A percentile compares a stretch with the other conserved stretches of the same genome.
Evolutionary conservation across 768 basidiomycete genomes (phyloP).

Genomic region (Mycena metata): DNA sequence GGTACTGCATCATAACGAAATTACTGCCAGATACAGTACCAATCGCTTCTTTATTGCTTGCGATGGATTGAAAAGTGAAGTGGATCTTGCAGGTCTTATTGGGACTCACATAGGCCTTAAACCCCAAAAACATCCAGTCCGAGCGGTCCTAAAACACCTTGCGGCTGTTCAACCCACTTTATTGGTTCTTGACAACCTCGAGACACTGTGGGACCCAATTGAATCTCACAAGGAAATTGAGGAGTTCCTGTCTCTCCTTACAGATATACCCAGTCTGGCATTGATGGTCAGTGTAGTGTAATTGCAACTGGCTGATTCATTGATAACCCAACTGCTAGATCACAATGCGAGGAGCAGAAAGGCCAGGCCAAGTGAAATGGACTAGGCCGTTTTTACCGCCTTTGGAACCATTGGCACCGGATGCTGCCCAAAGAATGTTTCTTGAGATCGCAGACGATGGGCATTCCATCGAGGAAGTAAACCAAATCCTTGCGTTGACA

Average conservation of each 20-base stretch:
- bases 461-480: too few species aligned
- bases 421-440: too few species aligned
- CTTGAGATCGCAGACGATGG: too few species aligned
- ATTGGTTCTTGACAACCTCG: slow-evolving; percentile 4
- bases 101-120: slow-evolving; percentile 3
- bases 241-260: too few species aligned
- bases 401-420: too few species aligned
- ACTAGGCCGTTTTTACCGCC: background rate
- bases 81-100: background rate
- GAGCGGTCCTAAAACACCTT: background rate
- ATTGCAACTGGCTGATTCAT: background rate
- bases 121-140: background rate
- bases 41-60: slow-evolving; percentile 4
- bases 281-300: background rate
- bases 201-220: too few species aligned
- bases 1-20: background rate
- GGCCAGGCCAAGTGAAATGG: background rate
- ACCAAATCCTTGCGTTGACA: too few species aligned
- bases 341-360: slow-evolving; percentile 7
- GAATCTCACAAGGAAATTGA: too few species aligned
- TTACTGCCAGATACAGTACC: background rate
- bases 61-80: background rate
- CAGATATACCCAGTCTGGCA: background rate
- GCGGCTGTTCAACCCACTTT: too few species aligned
- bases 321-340: background rate